Base-by-base conservation (phyloP, 2,329 filamentous ascomycete genomes). In the Pyricularia pennisetigena region DNA sequence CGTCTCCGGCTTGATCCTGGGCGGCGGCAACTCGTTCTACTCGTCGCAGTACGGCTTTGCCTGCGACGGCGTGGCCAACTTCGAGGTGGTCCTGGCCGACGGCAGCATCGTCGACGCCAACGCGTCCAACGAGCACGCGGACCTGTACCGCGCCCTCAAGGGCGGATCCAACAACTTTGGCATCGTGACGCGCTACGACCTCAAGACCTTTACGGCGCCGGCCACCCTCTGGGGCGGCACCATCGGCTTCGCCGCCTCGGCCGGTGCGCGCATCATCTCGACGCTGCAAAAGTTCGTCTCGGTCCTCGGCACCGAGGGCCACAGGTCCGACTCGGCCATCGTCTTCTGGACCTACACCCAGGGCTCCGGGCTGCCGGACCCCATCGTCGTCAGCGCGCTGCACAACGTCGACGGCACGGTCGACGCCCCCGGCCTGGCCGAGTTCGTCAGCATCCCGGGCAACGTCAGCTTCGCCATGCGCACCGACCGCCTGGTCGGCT, bases 151-250 rank as follows among this genome's bases (percentile, higher is more conserved):
- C 7, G 80, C 80, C 0, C 74, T 83, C 5, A 79, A 79, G 66
- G 82, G 81, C 5, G 81, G 81, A 9, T 74, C 76, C n/a, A 78
- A 74, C 71, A 83, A 82, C 71, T 81, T 81, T 64, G 80, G 79
- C 59, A 73, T 77, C 54, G 71, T 75, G 3, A 74, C 78, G 32
- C 69, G 67, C 49, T 70, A 73, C 69, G 69, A 68, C 64, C 69
- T 74, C 67, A 49, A 63, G 12, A 68, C 70, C 12, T 61, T 74
- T 9, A 32, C 26, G 1, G 9, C 64, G 5, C 70, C 63, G 64
- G 64, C 65, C 24, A 54, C 28, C 1, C 67, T 75, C 4, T 74
- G 74, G 74, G 74, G 71, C n/a, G 72, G 72, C 24, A 70, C 71
- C 71, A 69, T 72, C 2, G 59, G 73, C 6, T 69, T 68, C n/a